Evolutionary conservation across 352 stramenopile species (phyloP).

Genomic region (Globisporangium carolinianum): DNA sequence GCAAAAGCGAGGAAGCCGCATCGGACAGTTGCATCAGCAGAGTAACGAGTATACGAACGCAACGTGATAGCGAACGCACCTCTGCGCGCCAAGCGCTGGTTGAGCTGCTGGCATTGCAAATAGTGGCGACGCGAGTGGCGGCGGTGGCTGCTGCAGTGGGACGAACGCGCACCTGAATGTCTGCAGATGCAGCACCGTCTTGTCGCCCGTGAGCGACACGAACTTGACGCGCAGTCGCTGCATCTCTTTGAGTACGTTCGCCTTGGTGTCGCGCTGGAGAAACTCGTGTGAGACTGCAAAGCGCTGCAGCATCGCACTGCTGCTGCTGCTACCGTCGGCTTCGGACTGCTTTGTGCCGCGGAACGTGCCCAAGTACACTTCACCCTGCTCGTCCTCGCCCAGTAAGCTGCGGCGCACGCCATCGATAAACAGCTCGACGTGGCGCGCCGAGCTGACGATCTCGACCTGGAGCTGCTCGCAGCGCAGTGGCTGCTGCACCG

Average conservation of each 20-base stretch:
- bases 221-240: constrained; percentile 58
- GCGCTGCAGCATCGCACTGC: constrained; percentile 5
- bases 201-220: constrained; percentile 59
- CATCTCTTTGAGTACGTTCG: constrained; percentile 50
- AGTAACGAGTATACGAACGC: too few relatives aligned
- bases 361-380: constrained; percentile 73
- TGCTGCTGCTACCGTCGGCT: background rate
- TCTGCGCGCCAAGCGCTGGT: background rate
- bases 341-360: constrained; percentile 19
- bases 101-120: background rate
- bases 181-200: constrained; percentile 31
- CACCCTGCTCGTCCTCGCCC: constrained; percentile 46
- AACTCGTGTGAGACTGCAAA: constrained; percentile 49
- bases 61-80: background rate
- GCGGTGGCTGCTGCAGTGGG: constrained; percentile 14
- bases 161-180: constrained; percentile 38
- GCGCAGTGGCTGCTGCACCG: constrained; percentile 17
- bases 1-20: background rate
- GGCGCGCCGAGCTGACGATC: constrained; percentile 51
- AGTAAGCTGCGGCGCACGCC: constrained; percentile 46
- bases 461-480: constrained; percentile 46
- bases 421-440: constrained; percentile 59
- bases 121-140: background rate
- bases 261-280: constrained; percentile 29
- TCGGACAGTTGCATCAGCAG: too few relatives aligned